phyloP scores from a whole-genome alignment of 2,329 filamentous ascomycete species.

The Coniosporium tulheliwenetii region DNA sequence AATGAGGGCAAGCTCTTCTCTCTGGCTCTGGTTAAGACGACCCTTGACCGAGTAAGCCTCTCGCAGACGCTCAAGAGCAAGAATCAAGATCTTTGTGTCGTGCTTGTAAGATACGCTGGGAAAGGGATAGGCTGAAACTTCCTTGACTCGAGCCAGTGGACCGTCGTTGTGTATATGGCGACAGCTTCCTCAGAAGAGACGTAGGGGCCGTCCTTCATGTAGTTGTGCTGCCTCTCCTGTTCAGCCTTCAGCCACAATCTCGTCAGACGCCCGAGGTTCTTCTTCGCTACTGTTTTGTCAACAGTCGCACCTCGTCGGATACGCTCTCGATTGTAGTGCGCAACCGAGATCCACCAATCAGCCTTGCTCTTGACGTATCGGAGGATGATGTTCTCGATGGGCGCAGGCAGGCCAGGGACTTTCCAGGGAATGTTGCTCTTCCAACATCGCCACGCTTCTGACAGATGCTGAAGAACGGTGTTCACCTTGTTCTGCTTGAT shows the following conservation, averaged over 20 bases:
- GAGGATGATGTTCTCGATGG: conserved; percentile 96
- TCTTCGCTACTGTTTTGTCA: conserved; percentile 98
- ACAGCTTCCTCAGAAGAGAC: conserved; percentile 97
- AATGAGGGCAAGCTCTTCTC: conserved; percentile 89
- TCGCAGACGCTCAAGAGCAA: conserved; percentile 80
- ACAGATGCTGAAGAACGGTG: conserved; percentile 90
- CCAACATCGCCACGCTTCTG: conserved; percentile 98
- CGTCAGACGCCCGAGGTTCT: conserved; percentile 89
- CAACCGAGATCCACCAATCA: conserved; percentile 99
- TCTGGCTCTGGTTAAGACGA: conserved; percentile 88
- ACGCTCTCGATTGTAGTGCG: conserved; percentile 95
- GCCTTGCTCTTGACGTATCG: conserved; percentile 98
- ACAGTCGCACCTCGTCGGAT: conserved; percentile 93
- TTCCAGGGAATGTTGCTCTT: conserved; percentile 99
- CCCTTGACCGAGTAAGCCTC: conserved; percentile 98
- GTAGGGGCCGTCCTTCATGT: conserved; percentile 98
- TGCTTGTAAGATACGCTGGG: conserved; percentile 99
- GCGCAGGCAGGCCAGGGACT: conserved; percentile 86
- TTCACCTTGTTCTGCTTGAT: conserved; percentile 99
- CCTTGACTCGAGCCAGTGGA: conserved; percentile 95
- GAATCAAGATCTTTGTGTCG: conserved; percentile 94
- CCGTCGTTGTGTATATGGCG: conserved; percentile 95
- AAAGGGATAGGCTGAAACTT: conserved; percentile 99
- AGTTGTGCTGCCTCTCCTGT: conserved; percentile 97
- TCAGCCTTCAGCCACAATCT: conserved; percentile 95